Percentiles rank a stretch among this genome's conserved stretches.
Conservation (phyloP, 1,284 basidiomycete genomes). For the Cutaneotrichosporon cutaneum region DNA sequence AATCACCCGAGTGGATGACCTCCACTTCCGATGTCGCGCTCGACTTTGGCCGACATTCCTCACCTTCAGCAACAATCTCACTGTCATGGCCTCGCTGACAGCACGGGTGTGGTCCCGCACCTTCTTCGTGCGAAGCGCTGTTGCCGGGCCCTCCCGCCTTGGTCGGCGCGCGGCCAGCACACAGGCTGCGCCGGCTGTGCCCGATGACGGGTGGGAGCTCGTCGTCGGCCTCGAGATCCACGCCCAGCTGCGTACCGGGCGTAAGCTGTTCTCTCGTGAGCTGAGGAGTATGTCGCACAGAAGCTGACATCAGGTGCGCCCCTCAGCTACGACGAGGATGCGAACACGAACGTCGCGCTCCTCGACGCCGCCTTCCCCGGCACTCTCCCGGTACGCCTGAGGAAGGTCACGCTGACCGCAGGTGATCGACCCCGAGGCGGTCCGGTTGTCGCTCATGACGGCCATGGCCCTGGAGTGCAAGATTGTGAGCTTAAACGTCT, state of each 20-base stretch:
- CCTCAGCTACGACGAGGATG: slow-evolving; percentile 35
- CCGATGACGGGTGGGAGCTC: slow-evolving; percentile 66
- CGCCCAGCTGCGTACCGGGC: slow-evolving; percentile 81
- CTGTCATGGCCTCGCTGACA: neutral
- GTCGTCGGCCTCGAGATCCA: slow-evolving; percentile 95
- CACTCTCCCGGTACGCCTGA: slow-evolving; percentile 71
- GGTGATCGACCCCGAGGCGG: slow-evolving; percentile 75
- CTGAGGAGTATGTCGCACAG: slow-evolving; percentile 7
- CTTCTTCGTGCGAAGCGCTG: neutral
- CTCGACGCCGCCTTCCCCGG: slow-evolving; percentile 94
- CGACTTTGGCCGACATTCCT: neutral
- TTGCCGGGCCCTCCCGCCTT: neutral
- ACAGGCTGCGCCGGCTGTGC: neutral
- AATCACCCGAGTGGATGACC: neutral
- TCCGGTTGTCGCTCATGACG: slow-evolving; percentile 76
- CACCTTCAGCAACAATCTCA: neutral
- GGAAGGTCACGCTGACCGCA: slow-evolving; percentile 41
- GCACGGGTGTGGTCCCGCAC: neutral
- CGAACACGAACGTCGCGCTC: slow-evolving; percentile 68
- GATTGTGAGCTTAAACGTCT: slow-evolving; percentile 53
- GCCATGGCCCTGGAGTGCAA: slow-evolving; percentile 75
- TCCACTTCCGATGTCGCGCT: neutral
- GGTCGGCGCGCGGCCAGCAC: neutral
- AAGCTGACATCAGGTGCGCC: slow-evolving; percentile 28
- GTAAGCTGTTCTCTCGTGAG: slow-evolving; percentile 87